Evolutionary conservation across 2,329 filamentous ascomycete genomes (phyloP).

Genomic region (Phoma sp.): DNA sequence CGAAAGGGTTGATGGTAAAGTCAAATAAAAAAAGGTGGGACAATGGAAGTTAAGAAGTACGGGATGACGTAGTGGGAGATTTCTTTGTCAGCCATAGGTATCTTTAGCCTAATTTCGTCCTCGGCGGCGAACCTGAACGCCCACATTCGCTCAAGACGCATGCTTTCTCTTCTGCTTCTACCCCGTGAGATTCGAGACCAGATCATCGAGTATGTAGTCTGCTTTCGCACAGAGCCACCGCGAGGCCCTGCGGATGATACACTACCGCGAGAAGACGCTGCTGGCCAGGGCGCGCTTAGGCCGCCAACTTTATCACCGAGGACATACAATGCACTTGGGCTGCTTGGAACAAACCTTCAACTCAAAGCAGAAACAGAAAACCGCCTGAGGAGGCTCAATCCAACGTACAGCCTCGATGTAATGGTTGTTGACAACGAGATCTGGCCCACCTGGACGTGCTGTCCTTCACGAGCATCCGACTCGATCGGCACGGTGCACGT

Average conservation of each 20-base stretch:
- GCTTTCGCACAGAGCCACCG: neutral
- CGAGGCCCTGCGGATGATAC: slow-evolving; percentile 2
- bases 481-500: slow-evolving; percentile 1
- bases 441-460: slow-evolving; percentile 16
- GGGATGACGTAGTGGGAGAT: neutral
- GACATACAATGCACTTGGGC: slow-evolving; percentile 4
- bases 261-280: neutral
- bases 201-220: slow-evolving; percentile 11
- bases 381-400: neutral
- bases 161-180: slow-evolving; percentile 2
- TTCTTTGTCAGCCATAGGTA: neutral
- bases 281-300: neutral
- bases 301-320: neutral
- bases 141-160: neutral
- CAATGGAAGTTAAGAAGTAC: too few species aligned
- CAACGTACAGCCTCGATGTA: slow-evolving; percentile 8
- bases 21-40: too few species aligned
- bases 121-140: neutral
- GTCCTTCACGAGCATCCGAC: slow-evolving; percentile 1
- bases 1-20: too few species aligned
- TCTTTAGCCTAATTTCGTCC: neutral
- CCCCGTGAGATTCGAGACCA: slow-evolving; percentile 14
- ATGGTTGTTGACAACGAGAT: slow-evolving; percentile 13
- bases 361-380: slow-evolving; percentile 1
- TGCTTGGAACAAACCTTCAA: slow-evolving; percentile 6